Conservation (phyloP, 352 stramenopile genomes). For the Phytopythium litorale region DNA sequence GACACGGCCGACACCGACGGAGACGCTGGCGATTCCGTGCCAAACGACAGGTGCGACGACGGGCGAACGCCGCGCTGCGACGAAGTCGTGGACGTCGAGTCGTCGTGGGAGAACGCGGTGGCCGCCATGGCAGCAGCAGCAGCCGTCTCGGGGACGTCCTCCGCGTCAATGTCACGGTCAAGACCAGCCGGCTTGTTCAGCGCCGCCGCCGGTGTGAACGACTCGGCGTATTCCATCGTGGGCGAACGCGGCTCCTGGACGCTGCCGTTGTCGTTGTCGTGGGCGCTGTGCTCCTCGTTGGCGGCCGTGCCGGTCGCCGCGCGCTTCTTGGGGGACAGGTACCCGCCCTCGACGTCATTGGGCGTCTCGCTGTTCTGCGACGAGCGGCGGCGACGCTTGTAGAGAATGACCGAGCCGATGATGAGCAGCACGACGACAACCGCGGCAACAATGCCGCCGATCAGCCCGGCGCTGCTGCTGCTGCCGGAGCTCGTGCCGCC, state of each 20-base stretch:
- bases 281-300: constrained; percentile 24
- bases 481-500: constrained; percentile 3
- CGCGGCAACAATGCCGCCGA: constrained; percentile 34
- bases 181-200: constrained; percentile 9
- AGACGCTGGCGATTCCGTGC: constrained; percentile 16
- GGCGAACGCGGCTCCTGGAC: constrained; percentile 28
- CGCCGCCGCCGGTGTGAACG: constrained; percentile 35
- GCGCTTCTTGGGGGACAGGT: constrained; percentile 55
- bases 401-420: constrained; percentile 58
- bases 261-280: constrained; percentile 13
- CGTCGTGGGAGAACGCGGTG: constrained; percentile 11
- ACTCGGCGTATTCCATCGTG: constrained; percentile 51
- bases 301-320: constrained; percentile 16
- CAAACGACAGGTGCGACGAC: constrained; percentile 23
- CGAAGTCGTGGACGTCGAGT: constrained; percentile 3
- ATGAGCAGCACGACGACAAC: constrained; percentile 57
- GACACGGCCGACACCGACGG: constrained; percentile 9
- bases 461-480: constrained; percentile 21
- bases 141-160: neutral
- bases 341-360: constrained; percentile 50
- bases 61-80: constrained; percentile 8
- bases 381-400: constrained; percentile 52
- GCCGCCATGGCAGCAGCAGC: constrained; percentile 3
- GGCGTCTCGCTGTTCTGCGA: constrained; percentile 26
- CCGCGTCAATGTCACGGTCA: neutral